phyloP scores from a whole-genome alignment of 768 basidiomycete genomes.

The Mrakia blollopis region DNA sequence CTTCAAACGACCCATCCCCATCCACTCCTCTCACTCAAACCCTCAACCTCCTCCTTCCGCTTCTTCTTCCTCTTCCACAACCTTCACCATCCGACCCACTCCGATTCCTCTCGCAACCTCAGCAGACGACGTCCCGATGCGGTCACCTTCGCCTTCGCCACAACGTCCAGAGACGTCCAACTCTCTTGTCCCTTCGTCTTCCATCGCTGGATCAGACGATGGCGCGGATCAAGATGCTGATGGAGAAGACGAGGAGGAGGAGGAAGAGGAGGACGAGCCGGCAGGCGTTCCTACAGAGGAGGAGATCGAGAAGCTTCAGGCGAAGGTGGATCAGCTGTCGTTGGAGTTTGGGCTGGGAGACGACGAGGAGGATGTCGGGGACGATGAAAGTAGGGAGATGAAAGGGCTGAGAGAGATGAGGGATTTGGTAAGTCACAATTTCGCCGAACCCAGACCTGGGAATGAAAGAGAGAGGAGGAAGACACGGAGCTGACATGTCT shows the following conservation, averaged over 20 bases:
- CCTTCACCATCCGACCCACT: conserved; percentile 6
- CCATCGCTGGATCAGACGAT: background rate
- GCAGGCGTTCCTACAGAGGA: background rate
- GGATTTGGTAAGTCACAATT: conserved; percentile 16
- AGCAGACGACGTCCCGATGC: background rate
- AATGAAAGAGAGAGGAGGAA: too few species aligned
- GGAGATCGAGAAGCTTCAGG: conserved; percentile 17
- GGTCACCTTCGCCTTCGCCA: conserved; percentile 4
- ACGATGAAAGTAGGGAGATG: conserved; percentile 29
- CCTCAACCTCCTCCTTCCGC: background rate
- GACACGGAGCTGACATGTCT: background rate
- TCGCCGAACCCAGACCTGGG: too few species aligned
- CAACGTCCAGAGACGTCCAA: conserved; percentile 3
- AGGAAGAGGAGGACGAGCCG: background rate
- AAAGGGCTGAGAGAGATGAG: conserved; percentile 20
- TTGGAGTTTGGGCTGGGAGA: conserved; percentile 27
- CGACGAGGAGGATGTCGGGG: conserved; percentile 27
- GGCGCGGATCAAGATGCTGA: conserved; percentile 12
- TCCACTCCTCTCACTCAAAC: background rate
- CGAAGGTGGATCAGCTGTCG: conserved; percentile 8
- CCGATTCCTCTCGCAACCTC: background rate
- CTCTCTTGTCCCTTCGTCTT: background rate
- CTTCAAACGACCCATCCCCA: background rate
- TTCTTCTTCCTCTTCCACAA: background rate
- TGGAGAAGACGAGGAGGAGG: conserved; percentile 1